Evolutionary conservation across 2,329 filamentous ascomycete species (phyloP).

Genomic region (Chaetothyriales sp.): DNA sequence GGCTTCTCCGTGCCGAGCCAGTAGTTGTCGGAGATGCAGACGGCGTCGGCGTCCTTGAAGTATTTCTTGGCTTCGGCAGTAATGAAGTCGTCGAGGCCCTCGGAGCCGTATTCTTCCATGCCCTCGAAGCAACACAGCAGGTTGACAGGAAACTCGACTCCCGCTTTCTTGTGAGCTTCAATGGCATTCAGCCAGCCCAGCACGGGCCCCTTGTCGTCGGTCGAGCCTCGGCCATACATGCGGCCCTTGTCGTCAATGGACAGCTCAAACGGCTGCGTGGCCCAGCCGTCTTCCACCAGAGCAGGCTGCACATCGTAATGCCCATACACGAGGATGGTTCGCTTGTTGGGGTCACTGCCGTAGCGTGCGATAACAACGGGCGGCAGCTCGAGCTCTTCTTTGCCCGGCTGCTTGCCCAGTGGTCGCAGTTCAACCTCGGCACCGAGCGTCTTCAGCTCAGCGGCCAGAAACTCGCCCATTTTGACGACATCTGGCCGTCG

Average conservation of each 20-base stretch:
- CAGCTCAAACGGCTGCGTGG: conserved; percentile 83
- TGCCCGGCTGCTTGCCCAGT: conserved; percentile 82
- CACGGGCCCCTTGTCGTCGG: conserved; percentile 95
- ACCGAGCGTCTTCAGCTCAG: conserved; percentile 69
- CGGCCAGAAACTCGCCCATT: conserved; percentile 86
- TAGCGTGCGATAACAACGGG: conserved; percentile 88
- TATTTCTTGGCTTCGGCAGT: conserved; percentile 78
- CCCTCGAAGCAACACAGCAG: conserved; percentile 98
- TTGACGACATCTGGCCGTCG: conserved; percentile 77
- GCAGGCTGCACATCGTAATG: conserved; percentile 99
- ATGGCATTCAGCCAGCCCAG: conserved; percentile 97
- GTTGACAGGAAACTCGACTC: conserved; percentile 91
- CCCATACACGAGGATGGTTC: conserved; percentile 90
- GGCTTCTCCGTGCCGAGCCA: conserved; percentile 99
- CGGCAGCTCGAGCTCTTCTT: conserved; percentile 79
- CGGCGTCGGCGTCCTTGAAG: conserved; percentile 89
- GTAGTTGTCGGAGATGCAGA: conserved; percentile 99
- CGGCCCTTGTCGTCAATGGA: conserved; percentile 77
- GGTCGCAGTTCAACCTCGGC: conserved; percentile 75
- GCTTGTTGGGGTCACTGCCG: conserved; percentile 81
- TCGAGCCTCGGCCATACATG: conserved; percentile 92
- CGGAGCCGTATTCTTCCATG: conserved; percentile 98
- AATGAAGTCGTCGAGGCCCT: conserved; percentile 92
- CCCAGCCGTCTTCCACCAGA: conserved; percentile 85
- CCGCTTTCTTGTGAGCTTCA: conserved; percentile 90